These are phyloP conservation scores for Calonectria honghensis DNA, from an alignment of 2,329 filamentous ascomycete genomes.

Conservation along the genomic window DNA sequence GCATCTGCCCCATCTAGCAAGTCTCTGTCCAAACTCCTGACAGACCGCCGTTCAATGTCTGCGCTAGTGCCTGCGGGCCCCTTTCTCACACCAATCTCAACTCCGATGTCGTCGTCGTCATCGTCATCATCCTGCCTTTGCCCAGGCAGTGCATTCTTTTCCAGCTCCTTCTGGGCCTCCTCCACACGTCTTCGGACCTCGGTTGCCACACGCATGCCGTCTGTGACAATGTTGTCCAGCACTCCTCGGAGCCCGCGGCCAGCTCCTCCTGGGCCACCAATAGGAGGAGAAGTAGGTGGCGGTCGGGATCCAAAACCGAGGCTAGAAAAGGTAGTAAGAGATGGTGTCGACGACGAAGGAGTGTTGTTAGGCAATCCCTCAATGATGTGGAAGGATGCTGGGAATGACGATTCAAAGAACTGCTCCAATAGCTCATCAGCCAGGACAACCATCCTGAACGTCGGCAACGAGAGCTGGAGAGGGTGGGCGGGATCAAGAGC, in stretches of 20 bases:
- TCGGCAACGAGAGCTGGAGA: conserved; percentile 95
- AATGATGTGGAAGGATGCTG: conserved; percentile 91
- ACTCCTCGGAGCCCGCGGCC: conserved; percentile 91
- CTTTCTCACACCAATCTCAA: conserved; percentile 64
- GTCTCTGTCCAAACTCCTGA: conserved; percentile 81
- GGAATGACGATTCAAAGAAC: conserved; percentile 98
- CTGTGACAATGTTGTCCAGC: conserved; percentile 96
- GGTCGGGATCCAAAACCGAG: conserved; percentile 73
- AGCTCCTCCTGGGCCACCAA: conserved; percentile 65
- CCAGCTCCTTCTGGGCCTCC: conserved; percentile 93
- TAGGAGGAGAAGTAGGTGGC: conserved; percentile 62
- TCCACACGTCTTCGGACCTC: conserved; percentile 96
- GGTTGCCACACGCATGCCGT: conserved; percentile 95
- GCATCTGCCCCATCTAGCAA: conserved; percentile 85
- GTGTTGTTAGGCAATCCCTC: conserved; percentile 71
- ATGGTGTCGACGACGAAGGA: conserved; percentile 67
- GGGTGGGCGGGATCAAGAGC: conserved; percentile 95
- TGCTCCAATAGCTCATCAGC: conserved; percentile 96
- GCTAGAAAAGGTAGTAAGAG: conserved; percentile 90
- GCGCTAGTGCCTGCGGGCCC: conserved; percentile 63
- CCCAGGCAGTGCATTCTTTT: conserved; percentile 83
- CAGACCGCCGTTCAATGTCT: conserved; percentile 78
- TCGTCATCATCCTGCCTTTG: conserved; percentile 82
- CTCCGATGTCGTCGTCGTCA: conserved; percentile 74
- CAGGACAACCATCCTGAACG: conserved; percentile 98